Evolutionary conservation across 441 rosid genomes (phyloP), one percentile per base, ranked within the genome.

Genomic region (Bocquillonia castaneifolia): DNA sequence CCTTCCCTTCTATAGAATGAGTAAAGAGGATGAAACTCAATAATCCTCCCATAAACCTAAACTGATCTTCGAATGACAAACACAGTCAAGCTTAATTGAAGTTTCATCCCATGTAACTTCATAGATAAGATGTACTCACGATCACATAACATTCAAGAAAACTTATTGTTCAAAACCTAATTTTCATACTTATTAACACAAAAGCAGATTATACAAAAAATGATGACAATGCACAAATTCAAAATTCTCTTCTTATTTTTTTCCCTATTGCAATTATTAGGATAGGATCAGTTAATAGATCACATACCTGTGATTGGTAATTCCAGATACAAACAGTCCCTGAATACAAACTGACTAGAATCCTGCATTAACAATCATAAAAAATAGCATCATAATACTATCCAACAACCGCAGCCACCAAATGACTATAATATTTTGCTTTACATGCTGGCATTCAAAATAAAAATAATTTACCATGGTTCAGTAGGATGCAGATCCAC

Each of bases 401-500:
- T 6, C 6, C 12, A n/a, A n/a, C n/a, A n/a, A n/a, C n/a, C n/a
- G n/a, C n/a, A n/a, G n/a, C n/a, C n/a, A n/a, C n/a, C n/a, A n/a
- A n/a, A n/a, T n/a, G n/a, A n/a, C n/a, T n/a, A n/a, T n/a, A n/a
- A n/a, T n/a, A n/a, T n/a, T n/a, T n/a, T n/a, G n/a, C n/a, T n/a
- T n/a, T n/a, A n/a, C n/a, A n/a, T n/a, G n/a, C n/a, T n/a, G n/a
- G n/a, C n/a, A n/a, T n/a, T n/a, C 44, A 54, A 50, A 26, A 28
- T 28, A 57, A n/a, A 14, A 12, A 59, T 26, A 58, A 12, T 44
- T 51, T 76, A 93, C 97, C 99, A 91, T 91, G 97, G 97, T 72
- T 93, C 85, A 0, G 88, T 77, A n/a, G 93, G 95, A 77, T 93
- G 99, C n/a, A 93, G 83, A 76, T 91, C 95, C 23, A 89, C 92